phyloP scores from a whole-genome alignment of 768 basidiomycete species.

The Tricholoma hemisulphureum region DNA sequence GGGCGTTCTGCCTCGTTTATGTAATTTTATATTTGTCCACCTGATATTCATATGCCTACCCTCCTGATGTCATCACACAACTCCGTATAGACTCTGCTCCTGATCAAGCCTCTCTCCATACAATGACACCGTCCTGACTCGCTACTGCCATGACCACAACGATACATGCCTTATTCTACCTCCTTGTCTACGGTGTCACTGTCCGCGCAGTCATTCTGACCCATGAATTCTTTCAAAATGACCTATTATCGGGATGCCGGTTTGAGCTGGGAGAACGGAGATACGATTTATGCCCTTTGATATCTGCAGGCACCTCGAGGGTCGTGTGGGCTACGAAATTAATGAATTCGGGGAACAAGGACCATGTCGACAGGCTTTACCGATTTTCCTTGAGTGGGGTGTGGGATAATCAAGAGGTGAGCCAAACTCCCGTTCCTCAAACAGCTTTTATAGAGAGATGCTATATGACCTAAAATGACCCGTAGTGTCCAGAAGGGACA shows the following conservation, averaged over 20 bases:
- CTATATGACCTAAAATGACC: background rate
- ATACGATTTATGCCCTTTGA: conserved; percentile 13
- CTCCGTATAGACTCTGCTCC: too few relatives aligned
- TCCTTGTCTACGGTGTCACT: conserved; percentile 1
- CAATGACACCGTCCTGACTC: background rate
- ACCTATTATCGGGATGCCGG: conserved; percentile 5
- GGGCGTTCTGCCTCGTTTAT: too few relatives aligned
- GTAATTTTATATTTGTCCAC: too few relatives aligned
- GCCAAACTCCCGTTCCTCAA: background rate
- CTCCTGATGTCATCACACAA: too few relatives aligned
- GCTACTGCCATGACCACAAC: background rate
- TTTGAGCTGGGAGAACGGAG: conserved; percentile 5
- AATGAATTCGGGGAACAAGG: background rate
- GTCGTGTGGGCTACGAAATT: background rate
- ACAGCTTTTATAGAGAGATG: background rate
- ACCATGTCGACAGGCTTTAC: background rate
- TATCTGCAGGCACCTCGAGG: background rate
- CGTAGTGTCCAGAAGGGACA: conserved; percentile 24
- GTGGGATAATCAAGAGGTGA: conserved; percentile 2
- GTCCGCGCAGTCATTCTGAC: conserved; percentile 5
- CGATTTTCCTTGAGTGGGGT: conserved; percentile 4
- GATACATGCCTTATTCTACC: background rate
- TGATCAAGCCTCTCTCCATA: too few relatives aligned
- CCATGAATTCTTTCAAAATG: conserved; percentile 5
- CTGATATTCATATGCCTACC: too few relatives aligned